Conservation (phyloP, 768 basidiomycete genomes). For the Neoboletus brunneissimus region DNA sequence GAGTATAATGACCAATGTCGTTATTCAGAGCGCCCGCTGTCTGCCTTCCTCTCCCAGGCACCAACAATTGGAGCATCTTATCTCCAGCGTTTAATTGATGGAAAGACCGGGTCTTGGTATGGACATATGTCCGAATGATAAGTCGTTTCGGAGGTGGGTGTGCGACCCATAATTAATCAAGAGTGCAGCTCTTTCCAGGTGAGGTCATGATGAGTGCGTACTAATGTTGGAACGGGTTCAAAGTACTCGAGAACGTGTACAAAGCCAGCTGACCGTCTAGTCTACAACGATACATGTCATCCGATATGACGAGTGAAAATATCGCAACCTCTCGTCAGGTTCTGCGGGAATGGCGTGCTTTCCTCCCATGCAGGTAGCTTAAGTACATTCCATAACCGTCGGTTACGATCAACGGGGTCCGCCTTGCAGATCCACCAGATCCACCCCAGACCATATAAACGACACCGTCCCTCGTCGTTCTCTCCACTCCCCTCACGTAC, state of each 20-base stretch:
- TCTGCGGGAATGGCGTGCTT: slow-evolving; percentile 17
- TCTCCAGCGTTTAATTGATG: not conserved
- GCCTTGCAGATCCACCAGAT: not conserved
- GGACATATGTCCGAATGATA: not conserved
- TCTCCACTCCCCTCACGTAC: not conserved
- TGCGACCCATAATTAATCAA: not conserved
- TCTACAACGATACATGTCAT: not conserved
- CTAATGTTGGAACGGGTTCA: not conserved
- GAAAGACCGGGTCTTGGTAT: not conserved
- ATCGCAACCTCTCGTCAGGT: slow-evolving; percentile 1
- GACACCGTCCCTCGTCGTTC: not conserved
- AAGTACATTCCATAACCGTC: not conserved
- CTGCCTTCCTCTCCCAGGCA: not conserved
- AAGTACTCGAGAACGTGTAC: not conserved
- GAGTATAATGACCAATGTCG: not conserved
- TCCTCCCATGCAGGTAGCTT: slow-evolving; percentile 13
- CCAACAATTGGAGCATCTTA: not conserved
- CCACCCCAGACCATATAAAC: not conserved
- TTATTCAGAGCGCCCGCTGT: not conserved
- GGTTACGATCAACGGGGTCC: not conserved
- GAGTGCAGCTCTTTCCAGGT: not conserved
- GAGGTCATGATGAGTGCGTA: not conserved
- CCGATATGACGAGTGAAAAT: not conserved
- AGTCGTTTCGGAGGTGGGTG: not conserved
- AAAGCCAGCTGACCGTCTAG: not conserved